Evolutionary conservation across 192 early-diverging fungal genomes (phyloP).

Genomic region (Entomortierella beljakovae): DNA sequence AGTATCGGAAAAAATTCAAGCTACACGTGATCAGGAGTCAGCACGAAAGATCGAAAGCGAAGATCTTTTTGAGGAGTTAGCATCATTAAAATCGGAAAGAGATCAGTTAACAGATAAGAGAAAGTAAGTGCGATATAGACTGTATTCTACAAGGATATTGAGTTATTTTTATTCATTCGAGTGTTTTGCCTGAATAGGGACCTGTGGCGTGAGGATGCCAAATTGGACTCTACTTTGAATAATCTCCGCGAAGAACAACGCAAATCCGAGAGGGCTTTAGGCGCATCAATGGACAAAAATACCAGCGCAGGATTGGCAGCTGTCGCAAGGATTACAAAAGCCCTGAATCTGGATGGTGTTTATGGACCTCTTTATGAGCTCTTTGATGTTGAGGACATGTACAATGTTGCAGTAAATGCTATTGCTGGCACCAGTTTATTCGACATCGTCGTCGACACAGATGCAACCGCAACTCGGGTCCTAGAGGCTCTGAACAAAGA

Average conservation of each 20-base stretch:
- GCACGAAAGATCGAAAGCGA: constrained; percentile 19
- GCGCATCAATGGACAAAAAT: constrained; percentile 84
- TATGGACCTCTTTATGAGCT: constrained; percentile 94
- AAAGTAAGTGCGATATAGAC: constrained; percentile 65
- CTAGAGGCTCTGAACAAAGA: constrained; percentile 69
- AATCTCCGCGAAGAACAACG: constrained; percentile 80
- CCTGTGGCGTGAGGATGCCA: constrained; percentile 90
- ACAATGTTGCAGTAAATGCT: constrained; percentile 89
- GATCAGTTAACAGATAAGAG: constrained; percentile 72
- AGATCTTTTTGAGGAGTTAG: constrained; percentile 2
- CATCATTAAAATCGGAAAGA: constrained; percentile 56
- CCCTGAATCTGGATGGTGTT: constrained; percentile 75
- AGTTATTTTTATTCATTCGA: background rate
- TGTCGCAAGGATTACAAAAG: constrained; percentile 74
- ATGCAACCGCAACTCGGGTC: constrained; percentile 85
- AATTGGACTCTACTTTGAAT: constrained; percentile 71
- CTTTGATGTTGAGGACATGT: constrained; percentile 88
- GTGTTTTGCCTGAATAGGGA: constrained; percentile 60
- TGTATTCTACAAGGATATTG: background rate
- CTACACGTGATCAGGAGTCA: constrained; percentile 18
- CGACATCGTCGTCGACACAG: constrained; percentile 96
- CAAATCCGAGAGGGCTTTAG: constrained; percentile 77
- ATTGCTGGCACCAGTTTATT: constrained; percentile 91
- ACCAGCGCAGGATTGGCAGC: constrained; percentile 84
- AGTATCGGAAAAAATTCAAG: constrained; percentile 32